Evolutionary conservation across 306 rosid species (phyloP).

Genomic region (Lupinus albus): DNA sequence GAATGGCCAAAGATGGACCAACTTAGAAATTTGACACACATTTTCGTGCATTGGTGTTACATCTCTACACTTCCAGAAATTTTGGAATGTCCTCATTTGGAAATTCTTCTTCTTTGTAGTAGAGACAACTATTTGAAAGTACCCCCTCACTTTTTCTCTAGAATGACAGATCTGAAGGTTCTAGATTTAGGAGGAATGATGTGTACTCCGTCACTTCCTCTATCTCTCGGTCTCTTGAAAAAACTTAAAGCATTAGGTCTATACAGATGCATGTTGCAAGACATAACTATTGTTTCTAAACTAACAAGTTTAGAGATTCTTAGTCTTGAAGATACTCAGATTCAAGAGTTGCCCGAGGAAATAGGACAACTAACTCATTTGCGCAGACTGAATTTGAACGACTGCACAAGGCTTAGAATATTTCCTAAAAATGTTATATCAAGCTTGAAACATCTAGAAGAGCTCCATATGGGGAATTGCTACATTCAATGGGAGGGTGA

Average conservation of each 20-base stretch:
- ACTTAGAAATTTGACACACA: neutral
- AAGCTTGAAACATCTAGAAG: slow-evolving; percentile 34
- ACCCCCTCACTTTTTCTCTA: neutral
- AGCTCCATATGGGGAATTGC: slow-evolving; percentile 21
- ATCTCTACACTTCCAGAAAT: neutral
- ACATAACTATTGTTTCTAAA: neutral
- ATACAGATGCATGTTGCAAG: neutral
- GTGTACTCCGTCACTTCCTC: neutral
- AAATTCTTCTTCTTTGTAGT: neutral
- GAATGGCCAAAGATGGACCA: neutral
- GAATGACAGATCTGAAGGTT: neutral
- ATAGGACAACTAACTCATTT: slow-evolving; percentile 33
- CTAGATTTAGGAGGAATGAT: neutral
- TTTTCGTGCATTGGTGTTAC: neutral
- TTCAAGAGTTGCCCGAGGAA: slow-evolving; percentile 35
- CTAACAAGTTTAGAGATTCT: slow-evolving; percentile 9
- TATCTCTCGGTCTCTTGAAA: neutral
- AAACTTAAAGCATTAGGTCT: neutral
- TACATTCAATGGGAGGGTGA: slow-evolving; percentile 7
- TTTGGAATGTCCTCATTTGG: neutral
- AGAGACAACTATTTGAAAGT: neutral
- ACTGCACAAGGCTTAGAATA: slow-evolving; percentile 32
- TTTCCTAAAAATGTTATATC: slow-evolving; percentile 40
- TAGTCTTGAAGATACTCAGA: neutral
- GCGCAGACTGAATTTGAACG: slow-evolving; percentile 27